phyloP scores from a whole-genome alignment of 495 filamentous ascomycete species.

The Podospora pseudoanserina region DNA sequence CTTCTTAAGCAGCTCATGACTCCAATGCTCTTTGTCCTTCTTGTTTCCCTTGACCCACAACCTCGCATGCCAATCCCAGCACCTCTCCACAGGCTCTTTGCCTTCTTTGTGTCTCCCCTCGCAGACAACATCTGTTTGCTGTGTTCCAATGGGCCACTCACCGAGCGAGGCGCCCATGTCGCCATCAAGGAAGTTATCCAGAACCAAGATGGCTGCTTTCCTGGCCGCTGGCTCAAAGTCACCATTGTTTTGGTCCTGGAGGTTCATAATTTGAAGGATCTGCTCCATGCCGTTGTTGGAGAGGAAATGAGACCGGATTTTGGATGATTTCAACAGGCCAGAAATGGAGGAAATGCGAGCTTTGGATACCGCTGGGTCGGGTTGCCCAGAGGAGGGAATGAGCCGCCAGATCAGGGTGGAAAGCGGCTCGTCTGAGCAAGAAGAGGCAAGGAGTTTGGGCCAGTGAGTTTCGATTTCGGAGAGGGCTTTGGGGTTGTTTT shows the following conservation, averaged over 20 bases:
- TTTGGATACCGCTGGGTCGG: constrained; percentile 32
- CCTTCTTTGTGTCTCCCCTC: neutral
- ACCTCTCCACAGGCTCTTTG: constrained; percentile 28
- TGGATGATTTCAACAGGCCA: constrained; percentile 41
- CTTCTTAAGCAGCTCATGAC: constrained; percentile 27
- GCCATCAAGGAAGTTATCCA: constrained; percentile 59
- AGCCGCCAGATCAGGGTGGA: constrained; percentile 25
- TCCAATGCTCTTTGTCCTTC: constrained; percentile 32
- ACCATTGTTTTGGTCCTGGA: constrained; percentile 4
- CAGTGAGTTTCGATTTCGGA: constrained; percentile 43
- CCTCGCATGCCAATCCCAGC: constrained; percentile 41
- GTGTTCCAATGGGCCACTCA: constrained; percentile 41
- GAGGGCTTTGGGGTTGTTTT: constrained; percentile 63
- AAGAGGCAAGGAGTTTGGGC: constrained; percentile 23
- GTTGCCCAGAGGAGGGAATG: constrained; percentile 28
- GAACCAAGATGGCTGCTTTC: constrained; percentile 49
- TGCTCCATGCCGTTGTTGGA: constrained; percentile 40
- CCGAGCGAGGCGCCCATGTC: constrained; percentile 52
- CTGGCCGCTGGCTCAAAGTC: constrained; percentile 41
- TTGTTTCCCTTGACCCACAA: constrained; percentile 22
- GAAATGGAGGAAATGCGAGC: constrained; percentile 39
- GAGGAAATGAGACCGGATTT: constrained; percentile 52
- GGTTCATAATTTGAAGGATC: constrained; percentile 46
- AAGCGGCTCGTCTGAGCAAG: constrained; percentile 18
- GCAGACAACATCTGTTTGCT: constrained; percentile 30